phyloP scores from a whole-genome alignment of 176 grass and related monocot species.

The Hsuehochloa calcarea region DNA sequence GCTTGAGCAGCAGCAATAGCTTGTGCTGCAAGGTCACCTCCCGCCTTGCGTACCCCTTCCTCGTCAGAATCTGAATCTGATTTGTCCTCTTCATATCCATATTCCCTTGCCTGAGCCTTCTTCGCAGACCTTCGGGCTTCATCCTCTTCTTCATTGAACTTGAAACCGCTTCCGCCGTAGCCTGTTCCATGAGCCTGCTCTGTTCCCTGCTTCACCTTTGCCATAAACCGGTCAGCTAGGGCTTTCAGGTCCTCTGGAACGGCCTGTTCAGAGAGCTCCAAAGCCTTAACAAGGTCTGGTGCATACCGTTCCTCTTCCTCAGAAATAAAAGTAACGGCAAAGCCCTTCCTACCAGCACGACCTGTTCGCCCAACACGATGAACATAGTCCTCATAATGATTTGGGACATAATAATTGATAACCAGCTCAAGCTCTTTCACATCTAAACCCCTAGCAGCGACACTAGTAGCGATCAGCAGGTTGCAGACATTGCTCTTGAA shows the following conservation, averaged over 20 bases:
- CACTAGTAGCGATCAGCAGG: constrained; percentile 83
- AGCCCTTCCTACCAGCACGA: constrained; percentile 85
- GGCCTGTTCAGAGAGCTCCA: constrained; percentile 84
- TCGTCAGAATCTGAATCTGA: constrained; percentile 97
- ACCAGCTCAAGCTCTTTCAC: constrained; percentile 96
- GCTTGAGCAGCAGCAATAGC: constrained; percentile 65
- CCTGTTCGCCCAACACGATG: constrained; percentile 95
- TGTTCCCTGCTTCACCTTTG: constrained; percentile 87
- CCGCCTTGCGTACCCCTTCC: constrained; percentile 73
- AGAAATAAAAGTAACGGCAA: constrained; percentile 88
- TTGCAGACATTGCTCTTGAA: constrained; percentile 92
- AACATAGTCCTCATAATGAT: constrained; percentile 99
- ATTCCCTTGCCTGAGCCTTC: constrained; percentile 91
- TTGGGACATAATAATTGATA: constrained; percentile 90
- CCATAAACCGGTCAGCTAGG: constrained; percentile 83
- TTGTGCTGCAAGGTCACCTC: constrained; percentile 64
- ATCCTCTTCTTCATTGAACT: constrained; percentile 98
- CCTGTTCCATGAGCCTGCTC: constrained; percentile 88
- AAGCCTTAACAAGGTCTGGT: constrained; percentile 91
- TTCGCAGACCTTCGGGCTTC: constrained; percentile 81
- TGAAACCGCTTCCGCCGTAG: constrained; percentile 95
- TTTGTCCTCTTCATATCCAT: constrained; percentile 91
- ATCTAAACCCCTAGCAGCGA: constrained; percentile 94
- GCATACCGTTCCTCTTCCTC: constrained; percentile 89
- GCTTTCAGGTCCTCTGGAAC: constrained; percentile 84